A percentile compares a stretch with the other conserved stretches of the same genome.
Evolutionary conservation across 2,329 filamentous ascomycete species (phyloP).

Genomic region (Coccinonectria pachysandricola): DNA sequence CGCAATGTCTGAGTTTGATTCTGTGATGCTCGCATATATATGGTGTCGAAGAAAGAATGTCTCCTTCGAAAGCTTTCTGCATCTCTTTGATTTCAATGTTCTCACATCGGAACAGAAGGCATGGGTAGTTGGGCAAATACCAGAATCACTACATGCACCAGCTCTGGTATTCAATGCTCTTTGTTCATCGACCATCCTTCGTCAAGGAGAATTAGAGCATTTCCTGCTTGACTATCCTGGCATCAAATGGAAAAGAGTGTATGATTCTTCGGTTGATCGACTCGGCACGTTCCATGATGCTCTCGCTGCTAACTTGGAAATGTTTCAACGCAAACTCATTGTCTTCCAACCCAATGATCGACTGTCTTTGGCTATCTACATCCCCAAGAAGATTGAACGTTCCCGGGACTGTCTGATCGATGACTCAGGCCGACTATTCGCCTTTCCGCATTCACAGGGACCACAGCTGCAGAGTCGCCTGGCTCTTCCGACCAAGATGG

Average conservation of each 20-base stretch:
- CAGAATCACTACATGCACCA: constrained; percentile 15
- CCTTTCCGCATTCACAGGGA: no score
- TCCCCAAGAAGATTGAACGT: no score
- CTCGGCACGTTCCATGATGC: constrained; percentile 26
- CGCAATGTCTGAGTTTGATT: constrained; percentile 29
- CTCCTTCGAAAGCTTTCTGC: constrained; percentile 17
- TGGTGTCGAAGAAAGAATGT: constrained; percentile 24
- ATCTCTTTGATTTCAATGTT: constrained; percentile 24
- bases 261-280: constrained; percentile 23
- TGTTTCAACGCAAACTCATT: constrained; percentile 30
- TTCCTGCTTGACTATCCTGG: constrained; percentile 24
- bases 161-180: constrained; percentile 27
- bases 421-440: no score
- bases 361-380: no score
- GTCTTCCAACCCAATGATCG: no score
- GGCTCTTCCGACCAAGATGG: no score
- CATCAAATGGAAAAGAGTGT: constrained; percentile 29
- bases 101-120: constrained; percentile 23
- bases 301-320: constrained; percentile 18
- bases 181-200: constrained; percentile 24
- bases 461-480: no score
- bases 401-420: no score
- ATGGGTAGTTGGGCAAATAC: constrained; percentile 26
- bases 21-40: constrained; percentile 18
- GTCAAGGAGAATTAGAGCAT: constrained; percentile 19